Conservation (phyloP, 805 yeast genomes). For the Wickerhamiella shivajii region DNA sequence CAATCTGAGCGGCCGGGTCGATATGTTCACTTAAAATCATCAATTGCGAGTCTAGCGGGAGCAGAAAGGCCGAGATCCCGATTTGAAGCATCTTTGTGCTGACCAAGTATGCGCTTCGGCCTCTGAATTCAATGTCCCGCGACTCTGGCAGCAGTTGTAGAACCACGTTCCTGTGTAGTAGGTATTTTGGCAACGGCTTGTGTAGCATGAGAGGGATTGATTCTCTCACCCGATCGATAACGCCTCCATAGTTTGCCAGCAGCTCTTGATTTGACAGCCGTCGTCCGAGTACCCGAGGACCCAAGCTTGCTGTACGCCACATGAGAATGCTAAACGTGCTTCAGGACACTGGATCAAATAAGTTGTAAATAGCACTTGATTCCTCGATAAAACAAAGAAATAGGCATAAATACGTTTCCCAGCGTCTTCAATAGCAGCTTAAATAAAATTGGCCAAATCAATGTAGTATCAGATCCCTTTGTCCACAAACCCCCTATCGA, state of each 20-base stretch:
- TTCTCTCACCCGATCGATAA: conserved; percentile 17
- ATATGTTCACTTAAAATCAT: conserved; percentile 14
- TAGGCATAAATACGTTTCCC: too few species aligned
- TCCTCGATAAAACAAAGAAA: too few species aligned
- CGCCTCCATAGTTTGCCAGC: conserved; percentile 21
- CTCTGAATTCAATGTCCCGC: conserved; percentile 19
- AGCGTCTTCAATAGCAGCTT: too few species aligned
- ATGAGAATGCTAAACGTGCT: too few species aligned
- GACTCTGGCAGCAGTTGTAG: conserved; percentile 22
- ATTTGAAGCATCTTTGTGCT: conserved; percentile 20
- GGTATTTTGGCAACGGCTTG: conserved; percentile 16
- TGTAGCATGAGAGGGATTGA: conserved; percentile 20
- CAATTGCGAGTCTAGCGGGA: conserved; percentile 20
- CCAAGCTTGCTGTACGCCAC: not conserved
- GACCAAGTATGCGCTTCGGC: conserved; percentile 19
- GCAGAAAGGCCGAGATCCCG: conserved; percentile 18
- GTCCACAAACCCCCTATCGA: too few species aligned
- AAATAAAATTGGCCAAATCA: too few species aligned
- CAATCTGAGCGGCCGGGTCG: conserved; percentile 8
- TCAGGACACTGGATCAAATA: too few species aligned
- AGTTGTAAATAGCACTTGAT: too few species aligned
- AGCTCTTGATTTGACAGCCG: conserved; percentile 12
- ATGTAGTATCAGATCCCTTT: too few species aligned
- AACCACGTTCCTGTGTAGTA: conserved; percentile 20
- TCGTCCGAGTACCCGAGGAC: not conserved